Conservation (phyloP, 257 asterid genomes). For the Plectranthus barbatus region DNA sequence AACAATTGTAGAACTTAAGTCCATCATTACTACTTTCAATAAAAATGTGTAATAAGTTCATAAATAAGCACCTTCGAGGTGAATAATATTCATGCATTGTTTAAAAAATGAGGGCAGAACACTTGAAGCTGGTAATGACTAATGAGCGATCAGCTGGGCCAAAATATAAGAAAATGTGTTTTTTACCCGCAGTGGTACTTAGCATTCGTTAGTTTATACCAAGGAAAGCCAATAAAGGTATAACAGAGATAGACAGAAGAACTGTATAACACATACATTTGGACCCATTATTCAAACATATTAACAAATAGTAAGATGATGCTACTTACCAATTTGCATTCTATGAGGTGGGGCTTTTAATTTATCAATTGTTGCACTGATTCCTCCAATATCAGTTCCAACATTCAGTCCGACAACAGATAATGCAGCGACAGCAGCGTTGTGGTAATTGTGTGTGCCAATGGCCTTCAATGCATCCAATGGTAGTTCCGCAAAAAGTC, state of each 20-base stretch:
- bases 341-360: conserved; percentile 29
- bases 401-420: conserved; percentile 25
- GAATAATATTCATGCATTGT: too few species aligned
- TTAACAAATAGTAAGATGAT: background rate
- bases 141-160: too few species aligned
- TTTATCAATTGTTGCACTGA: conserved; percentile 20
- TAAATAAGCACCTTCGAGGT: too few species aligned
- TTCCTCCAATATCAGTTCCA: conserved; percentile 19
- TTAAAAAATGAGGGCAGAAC: background rate
- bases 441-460: conserved; percentile 30
- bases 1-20: background rate
- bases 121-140: background rate
- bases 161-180: too few species aligned
- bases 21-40: background rate
- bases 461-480: conserved; percentile 25
- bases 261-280: background rate
- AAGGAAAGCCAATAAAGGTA: too few species aligned
- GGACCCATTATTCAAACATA: background rate
- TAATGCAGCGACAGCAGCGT: conserved; percentile 33
- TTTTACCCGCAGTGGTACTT: too few species aligned
- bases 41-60: too few species aligned
- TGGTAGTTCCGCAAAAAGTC: conserved; percentile 11
- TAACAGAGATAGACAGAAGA: background rate
- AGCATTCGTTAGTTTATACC: too few species aligned
- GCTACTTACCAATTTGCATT: conserved; percentile 27